phyloP scores from a whole-genome alignment of 768 basidiomycete species.

The Sporobolomyces phaffii region DNA sequence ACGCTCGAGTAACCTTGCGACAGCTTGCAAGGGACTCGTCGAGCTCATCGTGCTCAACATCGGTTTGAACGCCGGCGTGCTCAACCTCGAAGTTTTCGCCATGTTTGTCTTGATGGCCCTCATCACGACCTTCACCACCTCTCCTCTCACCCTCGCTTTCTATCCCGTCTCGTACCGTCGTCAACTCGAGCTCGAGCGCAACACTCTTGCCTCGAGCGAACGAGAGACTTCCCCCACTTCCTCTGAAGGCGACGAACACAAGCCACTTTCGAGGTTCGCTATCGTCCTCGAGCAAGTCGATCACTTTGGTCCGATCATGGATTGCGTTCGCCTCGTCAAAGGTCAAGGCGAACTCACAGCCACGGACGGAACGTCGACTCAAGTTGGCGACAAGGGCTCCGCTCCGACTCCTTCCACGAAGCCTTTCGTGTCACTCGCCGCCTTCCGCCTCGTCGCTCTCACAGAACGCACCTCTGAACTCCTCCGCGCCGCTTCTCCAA shows the following conservation, averaged over 20 bases:
- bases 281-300: conserved; percentile 86
- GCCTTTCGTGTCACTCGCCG: conserved; percentile 47
- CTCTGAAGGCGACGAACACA: background rate
- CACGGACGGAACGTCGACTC: background rate
- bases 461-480: conserved; percentile 83
- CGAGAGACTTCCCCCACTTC: background rate
- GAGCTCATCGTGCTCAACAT: conserved; percentile 90
- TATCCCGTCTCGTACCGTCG: conserved; percentile 59
- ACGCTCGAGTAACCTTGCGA: too few relatives aligned
- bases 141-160: conserved; percentile 69
- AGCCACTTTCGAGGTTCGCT: conserved; percentile 57
- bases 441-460: conserved; percentile 81
- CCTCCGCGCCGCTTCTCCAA: conserved; percentile 64
- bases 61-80: conserved; percentile 67
- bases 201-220: background rate
- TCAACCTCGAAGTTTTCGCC: conserved; percentile 59
- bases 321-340: conserved; percentile 58
- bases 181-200: conserved; percentile 46
- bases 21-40: conserved; percentile 59
- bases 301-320: conserved; percentile 83
- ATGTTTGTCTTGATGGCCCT: conserved; percentile 38
- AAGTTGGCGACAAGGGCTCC: conserved; percentile 4
- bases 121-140: conserved; percentile 64
- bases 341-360: conserved; percentile 4
- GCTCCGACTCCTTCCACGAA: background rate